Base-by-base conservation (phyloP, 2,329 filamentous ascomycete genomes). In the Arthroderma sp. region DNA sequence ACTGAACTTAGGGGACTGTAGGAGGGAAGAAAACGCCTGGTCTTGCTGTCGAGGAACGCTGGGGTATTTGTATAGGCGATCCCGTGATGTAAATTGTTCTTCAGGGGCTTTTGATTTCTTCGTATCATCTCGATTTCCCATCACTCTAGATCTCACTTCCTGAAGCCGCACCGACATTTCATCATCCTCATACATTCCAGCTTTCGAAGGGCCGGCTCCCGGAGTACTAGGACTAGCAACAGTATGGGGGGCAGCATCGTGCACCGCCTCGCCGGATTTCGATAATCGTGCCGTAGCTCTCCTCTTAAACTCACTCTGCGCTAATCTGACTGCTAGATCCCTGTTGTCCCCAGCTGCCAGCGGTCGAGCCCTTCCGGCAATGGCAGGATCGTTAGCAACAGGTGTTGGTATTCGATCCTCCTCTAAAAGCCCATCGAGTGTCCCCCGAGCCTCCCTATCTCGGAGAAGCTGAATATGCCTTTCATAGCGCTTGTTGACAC, bases 251-350 rank as follows among this genome's bases (percentile, higher is more conserved):
- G 15, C 15, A 29, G 50, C 52, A 38, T 66, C 56, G 15, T 59
- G 59, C 8, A 11, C 32, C 32, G 11, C 32, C 37, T 15, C 37
- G 9, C 15, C 37, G 22, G 9, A 38, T 22, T 22, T 22, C 8
- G 41, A 39, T 6, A 34, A 28, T 38, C 43, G 46, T 5, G 43
- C 47, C 29, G 36, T 32, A 10, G 48, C 80, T 51, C 85, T 72
- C 36, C 83, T 72, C 45, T 67, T 70, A 46, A 87, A 74, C 61
- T 93, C 85, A 45, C 75, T 75, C 50, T 81, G 78, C 0, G 85
- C 85, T 29, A 93, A 62, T 51, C 81, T 76, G 5, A 93, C 79
- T 0, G 86, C 87, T 38, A 93, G 65, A 7, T 88, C 81, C 50
- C 79, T 75, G 50, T 93, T 72, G 46, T 86, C 77, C 1, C 72